Evolutionary conservation across 1,284 basidiomycete species (phyloP).

Genomic region (Paramarasmius palmivorus): DNA sequence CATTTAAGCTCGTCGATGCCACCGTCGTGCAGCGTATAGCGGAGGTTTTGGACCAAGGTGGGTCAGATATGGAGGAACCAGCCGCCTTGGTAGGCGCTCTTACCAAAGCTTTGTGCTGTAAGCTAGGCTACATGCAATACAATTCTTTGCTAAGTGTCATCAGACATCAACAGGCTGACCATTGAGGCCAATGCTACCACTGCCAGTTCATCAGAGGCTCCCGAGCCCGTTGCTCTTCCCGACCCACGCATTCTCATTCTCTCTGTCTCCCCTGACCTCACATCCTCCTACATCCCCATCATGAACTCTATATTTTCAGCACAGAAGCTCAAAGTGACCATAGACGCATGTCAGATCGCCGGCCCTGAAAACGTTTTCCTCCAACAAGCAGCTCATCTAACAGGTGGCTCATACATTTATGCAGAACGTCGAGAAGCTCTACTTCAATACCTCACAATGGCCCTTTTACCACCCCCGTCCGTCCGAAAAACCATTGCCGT

Average conservation of each 20-base stretch:
- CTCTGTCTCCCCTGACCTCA: conserved; percentile 88
- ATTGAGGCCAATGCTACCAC: conserved; percentile 39
- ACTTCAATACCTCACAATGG: conserved; percentile 89
- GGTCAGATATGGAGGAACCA: conserved; percentile 41
- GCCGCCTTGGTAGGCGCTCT: conserved; percentile 84
- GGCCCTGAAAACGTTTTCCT: conserved; percentile 93
- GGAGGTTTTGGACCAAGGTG: conserved; percentile 50
- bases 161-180: conserved; percentile 84
- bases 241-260: conserved; percentile 90
- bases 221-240: conserved; percentile 45
- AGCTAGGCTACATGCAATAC: conserved; percentile 27
- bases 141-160: conserved; percentile 4
- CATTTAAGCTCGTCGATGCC: conserved; percentile 76
- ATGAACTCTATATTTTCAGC: conserved; percentile 99
- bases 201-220: conserved; percentile 27
- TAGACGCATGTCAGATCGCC: conserved; percentile 93
- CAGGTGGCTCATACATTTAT: conserved; percentile 91
- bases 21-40: conserved; percentile 65
- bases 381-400: conserved; percentile 96
- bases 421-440: conserved; percentile 80
- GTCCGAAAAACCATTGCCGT: conserved; percentile 80
- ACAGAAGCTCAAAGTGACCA: conserved; percentile 96
- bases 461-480: conserved; percentile 83
- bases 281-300: conserved; percentile 90
- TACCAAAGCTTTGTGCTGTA: conserved; percentile 89